Percentiles rank a stretch among this genome's conserved stretches.
Conservation (phyloP, 306 rosid species). For the Sophora flavescens region DNA sequence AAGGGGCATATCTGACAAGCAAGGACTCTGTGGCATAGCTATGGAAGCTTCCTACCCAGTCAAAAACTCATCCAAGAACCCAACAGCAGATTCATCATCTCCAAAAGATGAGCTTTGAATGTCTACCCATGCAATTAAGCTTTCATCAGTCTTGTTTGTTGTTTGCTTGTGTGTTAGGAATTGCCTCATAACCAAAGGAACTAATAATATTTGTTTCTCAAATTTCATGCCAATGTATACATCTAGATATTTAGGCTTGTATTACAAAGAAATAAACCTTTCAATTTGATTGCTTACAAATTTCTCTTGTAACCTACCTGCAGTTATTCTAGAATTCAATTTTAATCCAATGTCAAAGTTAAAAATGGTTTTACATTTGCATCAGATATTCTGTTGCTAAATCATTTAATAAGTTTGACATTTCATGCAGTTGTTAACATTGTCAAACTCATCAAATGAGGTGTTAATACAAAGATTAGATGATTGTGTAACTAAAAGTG, state of each 20-base stretch:
- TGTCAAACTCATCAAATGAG: not conserved
- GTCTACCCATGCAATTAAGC: conserved; percentile 8
- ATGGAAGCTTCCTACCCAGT: conserved; percentile 87
- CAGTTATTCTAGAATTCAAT: not conserved
- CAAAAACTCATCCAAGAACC: conserved; percentile 64
- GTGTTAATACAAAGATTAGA: not conserved
- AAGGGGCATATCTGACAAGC: conserved; percentile 54
- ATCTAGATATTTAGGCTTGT: conserved; percentile 28
- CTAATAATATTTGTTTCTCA: not conserved
- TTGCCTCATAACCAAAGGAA: conserved; percentile 28
- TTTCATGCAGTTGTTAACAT: not conserved
- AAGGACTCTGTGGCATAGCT: conserved; percentile 83
- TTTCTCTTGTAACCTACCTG: conserved; percentile 21
- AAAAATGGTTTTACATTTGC: not conserved
- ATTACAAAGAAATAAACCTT: conserved; percentile 34
- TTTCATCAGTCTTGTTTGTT: conserved; percentile 19
- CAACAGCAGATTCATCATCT: conserved; percentile 46
- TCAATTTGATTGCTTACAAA: conserved; percentile 17
- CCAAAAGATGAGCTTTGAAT: conserved; percentile 70
- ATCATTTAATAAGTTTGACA: not conserved
- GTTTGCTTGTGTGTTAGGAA: conserved; percentile 32
- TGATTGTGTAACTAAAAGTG: not conserved
- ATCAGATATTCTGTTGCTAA: not conserved
- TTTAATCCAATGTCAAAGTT: too few species aligned
- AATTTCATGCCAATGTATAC: conserved; percentile 19